phyloP scores from a whole-genome alignment of 2,329 filamentous ascomycete species.

The Xylariaceae sp. region DNA sequence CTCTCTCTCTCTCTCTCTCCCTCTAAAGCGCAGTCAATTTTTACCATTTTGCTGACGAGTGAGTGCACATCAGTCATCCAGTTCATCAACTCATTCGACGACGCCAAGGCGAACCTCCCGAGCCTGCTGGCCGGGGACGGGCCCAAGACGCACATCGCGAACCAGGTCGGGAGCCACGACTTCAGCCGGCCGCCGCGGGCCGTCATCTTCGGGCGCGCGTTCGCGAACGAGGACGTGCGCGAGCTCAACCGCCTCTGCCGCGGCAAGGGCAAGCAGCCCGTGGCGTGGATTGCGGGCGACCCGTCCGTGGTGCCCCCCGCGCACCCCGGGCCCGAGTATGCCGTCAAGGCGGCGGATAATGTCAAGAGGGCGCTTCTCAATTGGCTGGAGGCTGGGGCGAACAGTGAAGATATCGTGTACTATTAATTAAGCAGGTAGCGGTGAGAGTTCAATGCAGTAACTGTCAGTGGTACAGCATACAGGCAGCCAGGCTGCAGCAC shows the following conservation, averaged over 20 bases:
- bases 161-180: constrained; percentile 24
- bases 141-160: constrained; percentile 18
- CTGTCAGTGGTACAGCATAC: too few species aligned
- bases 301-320: constrained; percentile 6
- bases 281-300: constrained; percentile 12
- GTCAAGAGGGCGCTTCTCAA: constrained; percentile 11
- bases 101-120: constrained; percentile 4
- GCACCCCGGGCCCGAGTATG: constrained; percentile 13
- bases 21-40: background rate
- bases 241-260: constrained; percentile 9
- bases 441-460: too few species aligned
- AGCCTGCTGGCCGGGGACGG: constrained; percentile 17
- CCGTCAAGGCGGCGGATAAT: constrained; percentile 14
- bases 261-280: background rate
- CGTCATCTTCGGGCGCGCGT: constrained; percentile 28
- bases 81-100: constrained; percentile 8
- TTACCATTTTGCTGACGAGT: too few species aligned
- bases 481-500: too few species aligned
- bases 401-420: constrained; percentile 13
- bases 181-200: constrained; percentile 23
- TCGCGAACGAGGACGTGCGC: constrained; percentile 15
- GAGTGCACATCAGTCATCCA: constrained; percentile 9
- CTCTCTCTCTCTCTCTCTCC: background rate
- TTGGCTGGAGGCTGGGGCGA: constrained; percentile 18
- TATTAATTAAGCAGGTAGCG: background rate